Evolutionary conservation across 306 rosid genomes (phyloP).

Genomic region (Gastrolobium villosum): DNA sequence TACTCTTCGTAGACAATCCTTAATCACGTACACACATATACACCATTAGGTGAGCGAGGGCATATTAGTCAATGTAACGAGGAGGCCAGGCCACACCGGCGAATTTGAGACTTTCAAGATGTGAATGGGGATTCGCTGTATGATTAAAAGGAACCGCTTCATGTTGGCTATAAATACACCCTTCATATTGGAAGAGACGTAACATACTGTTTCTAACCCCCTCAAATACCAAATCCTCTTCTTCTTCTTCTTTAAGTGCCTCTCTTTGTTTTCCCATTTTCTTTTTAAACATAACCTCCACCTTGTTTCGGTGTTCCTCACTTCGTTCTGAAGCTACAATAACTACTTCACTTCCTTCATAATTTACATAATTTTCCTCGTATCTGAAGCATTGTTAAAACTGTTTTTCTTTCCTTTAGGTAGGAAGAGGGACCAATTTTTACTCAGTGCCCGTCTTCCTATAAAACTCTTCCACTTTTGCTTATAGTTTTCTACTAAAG

Average conservation of each 20-base stretch:
- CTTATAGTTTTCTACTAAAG: conserved; percentile 6
- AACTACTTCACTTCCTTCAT: not conserved
- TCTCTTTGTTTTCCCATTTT: not conserved
- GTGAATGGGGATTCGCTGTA: conserved; percentile 38
- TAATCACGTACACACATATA: not conserved
- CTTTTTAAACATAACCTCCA: not conserved
- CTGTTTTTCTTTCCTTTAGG: not conserved
- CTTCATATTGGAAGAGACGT: not conserved
- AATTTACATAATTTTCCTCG: too few relatives aligned
- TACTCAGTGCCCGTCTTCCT: conserved; percentile 47
- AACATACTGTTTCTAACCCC: conserved; percentile 11
- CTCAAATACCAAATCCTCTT: not conserved
- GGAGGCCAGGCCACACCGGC: not conserved
- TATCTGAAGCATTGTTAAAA: not conserved
- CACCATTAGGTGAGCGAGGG: not conserved
- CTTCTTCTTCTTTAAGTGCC: not conserved
- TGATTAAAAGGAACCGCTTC: conserved; percentile 7
- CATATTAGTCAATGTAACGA: not conserved
- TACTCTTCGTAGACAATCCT: not conserved
- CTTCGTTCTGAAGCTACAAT: conserved; percentile 13
- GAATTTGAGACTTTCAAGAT: conserved; percentile 4
- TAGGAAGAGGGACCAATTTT: conserved; percentile 50
- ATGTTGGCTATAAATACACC: conserved; percentile 73
- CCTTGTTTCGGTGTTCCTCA: conserved; percentile 25
- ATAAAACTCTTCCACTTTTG: not conserved